Percentiles rank a stretch among this genome's conserved stretches.
phyloP scores from a whole-genome alignment of 1,139 yeast species.

The Geotrichum aggregatum region DNA sequence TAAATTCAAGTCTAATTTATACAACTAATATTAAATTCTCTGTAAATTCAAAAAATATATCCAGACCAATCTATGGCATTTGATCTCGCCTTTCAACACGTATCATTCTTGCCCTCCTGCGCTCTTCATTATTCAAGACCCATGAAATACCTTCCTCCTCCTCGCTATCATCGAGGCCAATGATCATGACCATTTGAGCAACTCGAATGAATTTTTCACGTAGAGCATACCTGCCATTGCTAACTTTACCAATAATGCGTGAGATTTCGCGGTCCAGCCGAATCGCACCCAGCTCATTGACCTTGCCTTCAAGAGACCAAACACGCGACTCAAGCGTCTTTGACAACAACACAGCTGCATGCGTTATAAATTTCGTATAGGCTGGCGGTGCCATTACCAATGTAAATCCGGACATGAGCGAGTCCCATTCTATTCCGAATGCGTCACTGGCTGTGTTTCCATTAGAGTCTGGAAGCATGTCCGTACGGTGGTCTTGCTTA shows the following conservation, averaged over 20 bases:
- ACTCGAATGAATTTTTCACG: slow-evolving; percentile 75
- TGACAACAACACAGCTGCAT: slow-evolving; percentile 51
- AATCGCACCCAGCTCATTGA: slow-evolving; percentile 80
- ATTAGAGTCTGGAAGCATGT: slow-evolving; percentile 37
- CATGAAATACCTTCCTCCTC: slow-evolving; percentile 62
- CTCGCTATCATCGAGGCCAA: slow-evolving; percentile 83
- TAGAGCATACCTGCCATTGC: slow-evolving; percentile 50
- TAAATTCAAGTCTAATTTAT: neutral
- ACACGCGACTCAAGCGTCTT: slow-evolving; percentile 62
- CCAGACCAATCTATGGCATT: slow-evolving; percentile 21
- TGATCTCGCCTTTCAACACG: slow-evolving; percentile 39
- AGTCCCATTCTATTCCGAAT: slow-evolving; percentile 62
- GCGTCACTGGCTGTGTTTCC: slow-evolving; percentile 27
- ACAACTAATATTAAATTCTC: neutral
- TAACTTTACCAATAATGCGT: slow-evolving; percentile 49
- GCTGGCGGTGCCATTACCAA: slow-evolving; percentile 52
- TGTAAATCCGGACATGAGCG: slow-evolving; percentile 60
- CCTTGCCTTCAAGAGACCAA: slow-evolving; percentile 58
- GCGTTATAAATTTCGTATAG: slow-evolving; percentile 49
- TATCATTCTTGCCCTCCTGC: slow-evolving; percentile 48
- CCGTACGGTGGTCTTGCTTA: slow-evolving; percentile 26
- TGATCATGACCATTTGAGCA: slow-evolving; percentile 74
- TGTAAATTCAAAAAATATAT: slow-evolving; percentile 17
- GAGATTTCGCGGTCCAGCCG: slow-evolving; percentile 81
- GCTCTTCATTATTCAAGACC: slow-evolving; percentile 75